Percentiles rank a stretch among this genome's conserved stretches.
Evolutionary conservation across 2,329 filamentous ascomycete species (phyloP).

Genomic region (Davidsoniella neocaledoniae): DNA sequence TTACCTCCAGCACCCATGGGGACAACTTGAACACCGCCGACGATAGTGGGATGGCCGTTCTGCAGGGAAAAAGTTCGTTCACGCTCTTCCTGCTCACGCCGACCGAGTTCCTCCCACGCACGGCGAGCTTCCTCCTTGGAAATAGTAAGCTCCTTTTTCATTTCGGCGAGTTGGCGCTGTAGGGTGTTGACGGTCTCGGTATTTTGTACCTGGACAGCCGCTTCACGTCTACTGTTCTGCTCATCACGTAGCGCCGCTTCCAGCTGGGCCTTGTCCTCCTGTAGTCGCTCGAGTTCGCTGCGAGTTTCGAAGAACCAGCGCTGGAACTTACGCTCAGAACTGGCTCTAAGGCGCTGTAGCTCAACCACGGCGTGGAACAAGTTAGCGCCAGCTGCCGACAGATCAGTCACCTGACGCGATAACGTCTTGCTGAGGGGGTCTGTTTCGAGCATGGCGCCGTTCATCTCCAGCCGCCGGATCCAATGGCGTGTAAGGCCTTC

Average conservation of each 20-base stretch:
- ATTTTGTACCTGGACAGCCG: conserved; percentile 19
- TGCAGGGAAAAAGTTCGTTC: conserved; percentile 74
- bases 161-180: conserved; percentile 69
- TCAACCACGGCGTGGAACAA: conserved; percentile 96
- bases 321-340: conserved; percentile 94
- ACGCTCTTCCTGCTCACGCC: conserved; percentile 82
- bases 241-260: conserved; percentile 61
- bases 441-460: conserved; percentile 65
- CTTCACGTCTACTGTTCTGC: conserved; percentile 53
- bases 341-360: conserved; percentile 79
- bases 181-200: conserved; percentile 20
- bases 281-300: conserved; percentile 67
- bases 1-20: conserved; percentile 55
- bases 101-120: conserved; percentile 92
- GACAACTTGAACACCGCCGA: conserved; percentile 88
- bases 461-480: conserved; percentile 84
- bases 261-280: conserved; percentile 69
- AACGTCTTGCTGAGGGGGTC: conserved; percentile 78
- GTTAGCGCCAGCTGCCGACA: conserved; percentile 94
- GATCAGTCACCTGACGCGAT: conserved; percentile 82
- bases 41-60: conserved; percentile 71
- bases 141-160: conserved; percentile 84
- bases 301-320: conserved; percentile 96
- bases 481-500: conserved; percentile 94
- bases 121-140: conserved; percentile 90